phyloP scores from a whole-genome alignment of 805 yeast genomes.

The Monosporozyma unispora region DNA sequence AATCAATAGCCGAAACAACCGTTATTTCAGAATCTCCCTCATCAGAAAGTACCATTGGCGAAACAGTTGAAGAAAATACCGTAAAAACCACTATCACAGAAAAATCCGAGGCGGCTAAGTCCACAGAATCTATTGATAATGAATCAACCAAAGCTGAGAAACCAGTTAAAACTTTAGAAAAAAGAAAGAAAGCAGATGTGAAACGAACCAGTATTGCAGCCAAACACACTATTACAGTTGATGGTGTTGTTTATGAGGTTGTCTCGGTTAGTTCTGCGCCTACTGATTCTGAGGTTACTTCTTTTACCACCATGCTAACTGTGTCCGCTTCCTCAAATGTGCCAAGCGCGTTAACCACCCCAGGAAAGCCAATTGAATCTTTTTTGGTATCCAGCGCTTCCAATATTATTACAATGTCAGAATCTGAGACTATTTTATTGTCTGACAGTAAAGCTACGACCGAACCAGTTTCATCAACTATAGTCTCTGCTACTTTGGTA shows the following conservation, averaged over 20 bases:
- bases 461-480: not conserved
- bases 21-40: too few relatives aligned
- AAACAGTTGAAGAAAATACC: too few relatives aligned
- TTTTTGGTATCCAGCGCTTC: not conserved
- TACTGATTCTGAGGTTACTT: not conserved
- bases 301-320: not conserved
- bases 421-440: not conserved
- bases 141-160: not conserved
- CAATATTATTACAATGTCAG: not conserved
- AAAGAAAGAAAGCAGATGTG: not conserved
- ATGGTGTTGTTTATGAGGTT: constrained; percentile 8
- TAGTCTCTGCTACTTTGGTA: not conserved
- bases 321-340: not conserved
- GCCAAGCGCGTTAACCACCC: not conserved
- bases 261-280: not conserved
- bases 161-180: not conserved
- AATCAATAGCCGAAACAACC: too few relatives aligned
- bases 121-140: not conserved
- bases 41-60: too few relatives aligned
- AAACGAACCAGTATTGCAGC: not conserved
- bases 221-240: constrained; percentile 6
- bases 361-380: not conserved
- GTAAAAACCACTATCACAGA: too few relatives aligned
- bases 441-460: not conserved
- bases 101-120: too few relatives aligned